phyloP scores from a whole-genome alignment of 768 basidiomycete genomes.

The Hericium erinaceus region DNA sequence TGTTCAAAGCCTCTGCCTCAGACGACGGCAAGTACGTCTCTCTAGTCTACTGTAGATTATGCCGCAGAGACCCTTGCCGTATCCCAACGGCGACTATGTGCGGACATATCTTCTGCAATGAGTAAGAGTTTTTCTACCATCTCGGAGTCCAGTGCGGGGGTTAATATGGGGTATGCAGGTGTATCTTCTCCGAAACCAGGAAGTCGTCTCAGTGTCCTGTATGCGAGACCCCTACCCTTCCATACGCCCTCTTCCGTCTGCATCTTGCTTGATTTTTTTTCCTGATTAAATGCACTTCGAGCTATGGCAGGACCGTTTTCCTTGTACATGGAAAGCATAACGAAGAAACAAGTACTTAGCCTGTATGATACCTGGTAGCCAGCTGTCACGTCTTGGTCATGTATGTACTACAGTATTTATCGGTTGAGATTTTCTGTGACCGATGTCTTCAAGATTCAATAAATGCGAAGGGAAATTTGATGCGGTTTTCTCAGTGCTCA shows the following conservation, averaged over 20 bases:
- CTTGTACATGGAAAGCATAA: no score
- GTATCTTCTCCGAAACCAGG: conserved; percentile 42
- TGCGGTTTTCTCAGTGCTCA: no score
- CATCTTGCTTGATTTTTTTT: conserved; percentile 22
- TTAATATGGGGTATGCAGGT: conserved; percentile 25
- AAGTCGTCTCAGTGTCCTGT: conserved; percentile 41
- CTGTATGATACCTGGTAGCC: no score
- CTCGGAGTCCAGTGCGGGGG: background rate
- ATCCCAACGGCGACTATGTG: conserved; percentile 52
- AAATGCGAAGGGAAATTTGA: no score
- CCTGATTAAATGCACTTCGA: no score
- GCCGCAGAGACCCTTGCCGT: conserved; percentile 37
- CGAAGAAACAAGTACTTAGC: no score
- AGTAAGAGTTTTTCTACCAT: conserved; percentile 26
- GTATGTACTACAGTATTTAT: no score
- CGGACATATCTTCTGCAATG: conserved; percentile 53
- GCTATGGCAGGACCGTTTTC: no score
- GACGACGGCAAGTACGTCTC: conserved; percentile 2
- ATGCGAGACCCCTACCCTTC: conserved; percentile 38
- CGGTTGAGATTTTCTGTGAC: no score
- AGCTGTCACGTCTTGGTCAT: no score
- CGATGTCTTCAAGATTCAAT: no score
- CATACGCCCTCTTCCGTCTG: conserved; percentile 50
- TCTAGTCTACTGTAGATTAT: conserved; percentile 36
- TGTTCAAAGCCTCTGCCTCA: no score